A percentile compares a stretch with the other conserved stretches of the same genome.
phyloP scores from a whole-genome alignment of 805 yeast species.

The Lachancea dasiensis region DNA sequence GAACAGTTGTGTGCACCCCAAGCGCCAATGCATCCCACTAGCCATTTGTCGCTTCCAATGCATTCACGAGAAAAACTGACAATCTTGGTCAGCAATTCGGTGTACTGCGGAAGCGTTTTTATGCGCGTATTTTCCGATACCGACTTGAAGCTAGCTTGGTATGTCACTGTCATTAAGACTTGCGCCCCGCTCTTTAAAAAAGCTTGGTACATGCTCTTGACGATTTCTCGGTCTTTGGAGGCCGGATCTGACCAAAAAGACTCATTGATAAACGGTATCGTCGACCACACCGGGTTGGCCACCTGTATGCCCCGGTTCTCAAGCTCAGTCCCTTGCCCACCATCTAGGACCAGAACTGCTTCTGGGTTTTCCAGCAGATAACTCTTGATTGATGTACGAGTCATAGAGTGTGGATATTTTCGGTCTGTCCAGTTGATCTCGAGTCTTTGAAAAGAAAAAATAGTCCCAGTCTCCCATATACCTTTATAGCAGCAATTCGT shows the following conservation, averaged over 20 bases:
- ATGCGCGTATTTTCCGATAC: slow-evolving; percentile 33
- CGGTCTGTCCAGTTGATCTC: too few species aligned
- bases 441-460: too few species aligned
- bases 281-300: slow-evolving; percentile 55
- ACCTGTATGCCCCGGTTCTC: slow-evolving; percentile 44
- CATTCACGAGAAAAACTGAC: slow-evolving; percentile 20
- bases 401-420: too few species aligned
- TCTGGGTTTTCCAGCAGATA: slow-evolving; percentile 12
- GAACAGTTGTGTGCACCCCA: slow-evolving; percentile 65
- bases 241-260: slow-evolving; percentile 20
- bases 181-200: slow-evolving; percentile 53
- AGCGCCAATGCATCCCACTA: slow-evolving; percentile 64
- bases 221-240: slow-evolving; percentile 35
- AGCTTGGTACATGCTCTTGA: slow-evolving; percentile 43
- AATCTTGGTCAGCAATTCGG: slow-evolving; percentile 19
- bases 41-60: slow-evolving; percentile 20
- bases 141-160: slow-evolving; percentile 46
- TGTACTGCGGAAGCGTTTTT: slow-evolving; percentile 19
- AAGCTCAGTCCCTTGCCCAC: slow-evolving; percentile 61
- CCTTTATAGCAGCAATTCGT: too few species aligned
- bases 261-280: slow-evolving; percentile 39
- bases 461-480: too few species aligned
- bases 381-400: slow-evolving; percentile 12
- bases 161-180: slow-evolving; percentile 49
- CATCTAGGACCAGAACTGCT: slow-evolving; percentile 40